phyloP scores from a whole-genome alignment of 2,329 filamentous ascomycete species.

The Metarhizium anisopliae region DNA sequence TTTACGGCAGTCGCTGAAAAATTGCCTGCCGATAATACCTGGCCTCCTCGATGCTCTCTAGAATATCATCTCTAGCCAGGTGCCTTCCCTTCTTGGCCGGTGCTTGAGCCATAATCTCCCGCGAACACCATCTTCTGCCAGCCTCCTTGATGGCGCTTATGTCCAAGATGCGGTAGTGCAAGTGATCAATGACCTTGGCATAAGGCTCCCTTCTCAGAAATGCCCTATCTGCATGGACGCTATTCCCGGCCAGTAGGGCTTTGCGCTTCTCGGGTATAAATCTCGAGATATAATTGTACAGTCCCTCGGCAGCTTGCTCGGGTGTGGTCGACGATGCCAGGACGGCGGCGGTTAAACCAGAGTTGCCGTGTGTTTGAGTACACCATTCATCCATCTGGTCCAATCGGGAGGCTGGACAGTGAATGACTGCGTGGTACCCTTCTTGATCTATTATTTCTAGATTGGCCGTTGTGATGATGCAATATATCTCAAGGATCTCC shows the following conservation, averaged over 20 bases:
- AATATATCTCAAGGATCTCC: slow-evolving; percentile 84
- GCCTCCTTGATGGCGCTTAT: slow-evolving; percentile 92
- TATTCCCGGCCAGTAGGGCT: slow-evolving; percentile 82
- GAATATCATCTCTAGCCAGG: slow-evolving; percentile 78
- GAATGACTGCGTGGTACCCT: slow-evolving; percentile 74
- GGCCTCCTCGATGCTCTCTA: slow-evolving; percentile 92
- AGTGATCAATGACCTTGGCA: slow-evolving; percentile 58
- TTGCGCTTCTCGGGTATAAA: slow-evolving; percentile 57
- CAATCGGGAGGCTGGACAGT: slow-evolving; percentile 61
- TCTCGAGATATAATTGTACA: slow-evolving; percentile 70
- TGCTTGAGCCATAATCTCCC: slow-evolving; percentile 38
- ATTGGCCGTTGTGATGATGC: slow-evolving; percentile 76
- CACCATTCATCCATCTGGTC: slow-evolving; percentile 87
- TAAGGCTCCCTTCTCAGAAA: slow-evolving; percentile 75
- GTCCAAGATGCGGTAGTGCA: slow-evolving; percentile 88
- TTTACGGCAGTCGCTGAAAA: slow-evolving; percentile 37
- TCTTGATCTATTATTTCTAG: slow-evolving; percentile 65
- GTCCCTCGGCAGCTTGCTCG: slow-evolving; percentile 58
- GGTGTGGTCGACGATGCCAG: slow-evolving; percentile 64
- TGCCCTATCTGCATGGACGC: slow-evolving; percentile 78
- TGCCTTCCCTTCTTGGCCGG: slow-evolving; percentile 71
- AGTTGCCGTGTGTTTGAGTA: slow-evolving; percentile 64
- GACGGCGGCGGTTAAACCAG: slow-evolving; percentile 73
- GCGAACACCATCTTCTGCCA: slow-evolving; percentile 64
- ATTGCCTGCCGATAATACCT: slow-evolving; percentile 68